Base-by-base conservation (phyloP, 2,329 filamentous ascomycete genomes). In the Hypomyces perniciosus region DNA sequence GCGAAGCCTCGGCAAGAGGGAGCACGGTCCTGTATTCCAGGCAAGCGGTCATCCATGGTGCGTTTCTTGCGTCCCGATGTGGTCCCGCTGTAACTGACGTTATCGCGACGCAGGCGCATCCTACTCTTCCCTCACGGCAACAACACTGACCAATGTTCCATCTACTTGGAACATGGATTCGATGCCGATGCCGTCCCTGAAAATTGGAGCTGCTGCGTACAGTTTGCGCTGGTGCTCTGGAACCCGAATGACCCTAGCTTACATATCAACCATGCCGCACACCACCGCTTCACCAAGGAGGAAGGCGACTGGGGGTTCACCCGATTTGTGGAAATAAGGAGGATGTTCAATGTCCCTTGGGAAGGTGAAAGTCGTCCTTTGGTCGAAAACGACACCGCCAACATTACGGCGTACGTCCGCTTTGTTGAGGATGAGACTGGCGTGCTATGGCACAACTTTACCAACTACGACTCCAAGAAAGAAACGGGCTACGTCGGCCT, bases 241-340 rank as follows among this genome's bases (percentile, higher is more conserved):
- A 99, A 97, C 68, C 85, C 86, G 42, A 89, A 92, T 64, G 90
- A 96, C 61, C 92, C 93, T n/a, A 84, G 83, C 56, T 80, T 96
- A 60, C 90, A 86, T 67, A 78, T 78, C 46, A 87, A 96, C 61
- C 84, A 90, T 73, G 80, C 76, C 40, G 93, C 93, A n/a, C 90
- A 91, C 60, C 93, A 99, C 66, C 86, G 93, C 53, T 99, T 97
- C 69, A 97, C 90, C 4, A 88, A 88, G 56, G 93, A 97, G 40
- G 93, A 99, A 69, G 90, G 90, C 27, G 93, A 99, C 63, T 99
- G 93, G 93, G 93, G 93, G 1, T 99, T 99, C 68, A 99, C 93
- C n/a, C 78, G 92, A 50, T 99, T 97, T 65, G 84, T 90, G 9
- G 93, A 97, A 67, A 79, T 95, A 45, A 80, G 90, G 48, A 86